phyloP scores from a whole-genome alignment of 768 basidiomycete species.

The Pleurotus platypus region DNA sequence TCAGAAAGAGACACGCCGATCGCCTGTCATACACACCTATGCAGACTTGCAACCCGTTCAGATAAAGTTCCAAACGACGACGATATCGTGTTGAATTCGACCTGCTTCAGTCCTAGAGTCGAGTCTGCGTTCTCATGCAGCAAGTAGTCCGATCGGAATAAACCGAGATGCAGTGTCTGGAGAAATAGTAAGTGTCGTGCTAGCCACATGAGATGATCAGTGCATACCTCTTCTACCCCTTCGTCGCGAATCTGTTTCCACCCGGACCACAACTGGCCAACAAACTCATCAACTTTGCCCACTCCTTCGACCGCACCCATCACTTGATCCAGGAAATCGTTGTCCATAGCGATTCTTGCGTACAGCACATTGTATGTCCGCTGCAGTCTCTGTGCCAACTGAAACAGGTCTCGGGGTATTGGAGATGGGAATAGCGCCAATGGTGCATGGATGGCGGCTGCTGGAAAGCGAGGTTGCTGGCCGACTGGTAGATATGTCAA shows the following conservation, averaged over 20 bases:
- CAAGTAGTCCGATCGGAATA: conserved; percentile 95
- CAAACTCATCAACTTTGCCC: conserved; percentile 82
- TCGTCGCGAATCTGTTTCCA: conserved; percentile 77
- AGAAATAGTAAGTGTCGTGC: background rate
- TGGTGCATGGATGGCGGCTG: conserved; percentile 84
- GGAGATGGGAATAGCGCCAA: conserved; percentile 86
- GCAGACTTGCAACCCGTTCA: conserved; percentile 62
- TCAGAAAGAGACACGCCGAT: background rate
- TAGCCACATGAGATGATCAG: background rate
- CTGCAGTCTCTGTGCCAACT: conserved; percentile 64
- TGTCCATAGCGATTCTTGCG: conserved; percentile 76
- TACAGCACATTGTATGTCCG: conserved; percentile 82
- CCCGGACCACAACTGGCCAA: conserved; percentile 79
- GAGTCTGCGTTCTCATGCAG: conserved; percentile 52
- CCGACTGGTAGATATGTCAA: conserved; percentile 74
- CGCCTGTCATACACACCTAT: conserved; percentile 48
- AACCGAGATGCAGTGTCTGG: conserved; percentile 80
- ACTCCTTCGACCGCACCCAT: conserved; percentile 81
- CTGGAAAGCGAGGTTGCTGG: conserved; percentile 34
- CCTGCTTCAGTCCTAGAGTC: conserved; percentile 70
- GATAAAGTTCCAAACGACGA: conserved; percentile 85
- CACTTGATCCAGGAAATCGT: conserved; percentile 73
- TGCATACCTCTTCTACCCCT: conserved; percentile 42
- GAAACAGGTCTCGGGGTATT: conserved; percentile 71
- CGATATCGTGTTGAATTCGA: conserved; percentile 98